Evolutionary conservation across 495 filamentous ascomycete genomes (phyloP).

Genomic region (Annulohypoxylon moriforme): DNA sequence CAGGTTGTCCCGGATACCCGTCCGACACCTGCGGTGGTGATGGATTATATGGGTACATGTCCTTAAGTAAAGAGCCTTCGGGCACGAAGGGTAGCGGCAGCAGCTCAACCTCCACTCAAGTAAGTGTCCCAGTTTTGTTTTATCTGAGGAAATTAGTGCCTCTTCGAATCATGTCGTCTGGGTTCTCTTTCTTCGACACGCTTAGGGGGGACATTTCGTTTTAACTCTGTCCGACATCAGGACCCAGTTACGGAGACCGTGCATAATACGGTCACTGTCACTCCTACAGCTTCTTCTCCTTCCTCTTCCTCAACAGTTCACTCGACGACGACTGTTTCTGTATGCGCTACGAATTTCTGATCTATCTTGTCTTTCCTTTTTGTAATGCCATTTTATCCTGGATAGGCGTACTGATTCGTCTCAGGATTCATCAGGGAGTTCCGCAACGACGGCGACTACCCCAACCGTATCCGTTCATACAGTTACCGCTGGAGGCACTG

Average conservation of each 20-base stretch:
- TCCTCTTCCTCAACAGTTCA: background rate
- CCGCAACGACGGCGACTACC: slow-evolving; percentile 17
- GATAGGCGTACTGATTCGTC: slow-evolving; percentile 19
- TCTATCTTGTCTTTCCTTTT: slow-evolving; percentile 27
- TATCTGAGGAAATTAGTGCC: slow-evolving; percentile 31
- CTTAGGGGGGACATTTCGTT: slow-evolving; percentile 34
- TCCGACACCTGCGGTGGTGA: slow-evolving; percentile 56
- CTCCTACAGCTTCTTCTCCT: slow-evolving; percentile 25
- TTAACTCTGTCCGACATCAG: slow-evolving; percentile 49
- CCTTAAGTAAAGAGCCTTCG: slow-evolving; percentile 39
- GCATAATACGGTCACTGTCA: slow-evolving; percentile 46
- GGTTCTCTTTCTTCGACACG: slow-evolving; percentile 32
- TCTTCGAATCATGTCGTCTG: slow-evolving; percentile 41
- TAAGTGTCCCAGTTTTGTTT: slow-evolving; percentile 46
- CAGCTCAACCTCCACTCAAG: slow-evolving; percentile 35
- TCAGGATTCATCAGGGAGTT: slow-evolving; percentile 14
- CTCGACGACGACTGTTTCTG: slow-evolving; percentile 49
- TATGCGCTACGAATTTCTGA: slow-evolving; percentile 45
- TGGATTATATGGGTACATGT: slow-evolving; percentile 56
- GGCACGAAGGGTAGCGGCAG: slow-evolving; percentile 42
- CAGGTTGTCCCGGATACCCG: slow-evolving; percentile 56
- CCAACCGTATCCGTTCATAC: slow-evolving; percentile 50
- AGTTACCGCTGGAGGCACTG: slow-evolving; percentile 55
- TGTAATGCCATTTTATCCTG: background rate
- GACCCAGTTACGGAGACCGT: slow-evolving; percentile 51